Evolutionary conservation across 345 rosid species (phyloP).

Genomic region (Limnanthes douglasii): DNA sequence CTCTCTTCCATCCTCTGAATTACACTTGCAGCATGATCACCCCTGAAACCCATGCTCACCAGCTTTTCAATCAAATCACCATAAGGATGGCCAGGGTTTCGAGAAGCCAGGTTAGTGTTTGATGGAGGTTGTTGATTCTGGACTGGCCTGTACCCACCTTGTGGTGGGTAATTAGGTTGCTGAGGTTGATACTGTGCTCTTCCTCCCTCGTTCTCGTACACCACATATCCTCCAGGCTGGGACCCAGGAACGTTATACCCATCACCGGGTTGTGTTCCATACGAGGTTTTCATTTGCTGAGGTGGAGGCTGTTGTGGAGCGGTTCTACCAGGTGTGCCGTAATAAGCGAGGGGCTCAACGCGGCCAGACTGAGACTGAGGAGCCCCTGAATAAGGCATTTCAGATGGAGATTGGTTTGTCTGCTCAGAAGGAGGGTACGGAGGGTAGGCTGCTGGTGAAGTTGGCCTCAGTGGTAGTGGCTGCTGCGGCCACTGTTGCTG

Average conservation of each 20-base stretch:
- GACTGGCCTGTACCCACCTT: conserved; percentile 29
- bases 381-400: conserved; percentile 45
- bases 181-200: conserved; percentile 22
- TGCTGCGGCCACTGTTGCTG: conserved; percentile 74
- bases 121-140: conserved; percentile 35
- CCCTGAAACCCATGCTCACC: conserved; percentile 87
- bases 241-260: conserved; percentile 43
- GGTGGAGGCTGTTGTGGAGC: conserved; percentile 50
- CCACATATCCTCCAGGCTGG: conserved; percentile 38
- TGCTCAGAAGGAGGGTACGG: conserved; percentile 47
- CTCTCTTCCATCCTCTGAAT: conserved; percentile 94
- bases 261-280: conserved; percentile 42
- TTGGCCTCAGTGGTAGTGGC: conserved; percentile 55
- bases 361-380: conserved; percentile 54
- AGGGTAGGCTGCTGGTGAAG: conserved; percentile 42
- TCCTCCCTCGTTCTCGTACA: conserved; percentile 62
- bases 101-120: conserved; percentile 24
- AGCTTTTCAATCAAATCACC: conserved; percentile 73
- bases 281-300: conserved; percentile 54
- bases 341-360: conserved; percentile 42
- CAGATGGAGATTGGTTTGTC: conserved; percentile 42
- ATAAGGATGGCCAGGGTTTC: conserved; percentile 32
- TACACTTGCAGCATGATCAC: conserved; percentile 51
- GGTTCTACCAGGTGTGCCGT: conserved; percentile 36
- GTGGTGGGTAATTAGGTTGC: conserved; percentile 53